Evolutionary conservation across 768 basidiomycete species (phyloP).

Genomic region (Boletus reticuloceps): DNA sequence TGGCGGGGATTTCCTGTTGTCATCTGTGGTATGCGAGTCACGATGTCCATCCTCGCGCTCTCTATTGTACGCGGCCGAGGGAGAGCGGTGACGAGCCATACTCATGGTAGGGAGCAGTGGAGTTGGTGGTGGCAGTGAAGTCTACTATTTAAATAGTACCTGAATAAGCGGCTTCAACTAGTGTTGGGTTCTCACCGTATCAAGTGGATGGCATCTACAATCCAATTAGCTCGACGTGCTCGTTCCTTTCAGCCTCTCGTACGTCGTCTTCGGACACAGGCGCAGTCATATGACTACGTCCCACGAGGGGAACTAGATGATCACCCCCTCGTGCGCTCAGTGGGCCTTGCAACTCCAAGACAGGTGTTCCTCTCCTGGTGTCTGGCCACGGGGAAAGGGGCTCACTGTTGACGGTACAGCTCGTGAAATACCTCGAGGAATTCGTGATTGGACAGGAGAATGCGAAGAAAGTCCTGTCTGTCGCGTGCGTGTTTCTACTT

Average conservation of each 20-base stretch:
- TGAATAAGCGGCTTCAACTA: not conserved
- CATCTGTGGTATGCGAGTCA: conserved; percentile 35
- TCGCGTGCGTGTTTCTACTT: conserved; percentile 66
- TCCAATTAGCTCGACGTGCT: conserved; percentile 22
- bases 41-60: conserved; percentile 30
- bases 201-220: conserved; percentile 20
- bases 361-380: conserved; percentile 36
- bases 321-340: conserved; percentile 36
- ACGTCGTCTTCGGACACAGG: conserved; percentile 54
- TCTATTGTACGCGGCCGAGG: conserved; percentile 38
- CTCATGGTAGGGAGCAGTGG: not conserved
- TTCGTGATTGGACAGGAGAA: conserved; percentile 90
- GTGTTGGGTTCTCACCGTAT: no score
- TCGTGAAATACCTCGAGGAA: conserved; percentile 82
- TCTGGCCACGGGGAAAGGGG: not conserved
- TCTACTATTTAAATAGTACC: no score
- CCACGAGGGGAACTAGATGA: conserved; percentile 32
- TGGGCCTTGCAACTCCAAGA: conserved; percentile 57
- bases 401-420: conserved; percentile 40
- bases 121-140: not conserved
- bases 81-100: conserved; percentile 49
- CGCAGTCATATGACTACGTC: conserved; percentile 44
- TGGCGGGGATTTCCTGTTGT: conserved; percentile 28
- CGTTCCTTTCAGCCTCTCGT: conserved; percentile 27
- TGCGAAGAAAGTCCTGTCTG: conserved; percentile 91